Base-by-base conservation (phyloP, 495 filamentous ascomycete species). In the Xylaria cubensis region DNA sequence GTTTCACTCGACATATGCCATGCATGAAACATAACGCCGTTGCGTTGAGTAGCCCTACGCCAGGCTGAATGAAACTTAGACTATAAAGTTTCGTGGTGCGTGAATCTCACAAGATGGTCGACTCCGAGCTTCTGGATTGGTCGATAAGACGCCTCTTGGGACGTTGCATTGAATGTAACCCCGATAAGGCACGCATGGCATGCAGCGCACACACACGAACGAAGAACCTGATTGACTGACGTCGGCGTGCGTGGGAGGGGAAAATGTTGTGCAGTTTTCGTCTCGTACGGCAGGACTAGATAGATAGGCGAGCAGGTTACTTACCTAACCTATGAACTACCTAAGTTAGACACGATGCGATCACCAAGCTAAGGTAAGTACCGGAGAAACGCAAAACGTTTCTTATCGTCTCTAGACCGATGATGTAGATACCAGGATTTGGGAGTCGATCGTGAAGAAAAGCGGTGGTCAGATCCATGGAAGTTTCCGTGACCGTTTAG, bases 131-230 rank as follows among this genome's bases (percentile, higher is more conserved):
- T 67, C 65, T 1, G 48, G 65, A 67, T 67, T 67, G 65, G 65
- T 67, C 65, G 65, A 67, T 67, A 67, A 67, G 65, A 9, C 21
- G n/a, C 48, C 50, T 36, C n/a, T 56, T 41, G 4, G 65, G 65
- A 13, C 12, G 65, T 55, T 36, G 65, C 65, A 67, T 67, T 67
- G n/a, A 24, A 51, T 67, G 65, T 36, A 42, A 67, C 65, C 65
- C 50, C 21, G 65, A 67, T 67, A 56, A 56, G 65, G 50, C 50
- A 41, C 64, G 10, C 32, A 44, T 44, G 13, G 10, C 32, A 44
- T 42, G 12, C 42, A 44, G n/a, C n/a, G n/a, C n/a, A n/a, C n/a
- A 46, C 42, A 13, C 42, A 46, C 46, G 46, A 5, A 50, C 46
- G 46, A 50, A 42, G 10, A 13, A 42, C 39, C 10, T 13, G 17